Evolutionary conservation across 2,329 filamentous ascomycete genomes (phyloP).

Genomic region (Fusarium coicis): DNA sequence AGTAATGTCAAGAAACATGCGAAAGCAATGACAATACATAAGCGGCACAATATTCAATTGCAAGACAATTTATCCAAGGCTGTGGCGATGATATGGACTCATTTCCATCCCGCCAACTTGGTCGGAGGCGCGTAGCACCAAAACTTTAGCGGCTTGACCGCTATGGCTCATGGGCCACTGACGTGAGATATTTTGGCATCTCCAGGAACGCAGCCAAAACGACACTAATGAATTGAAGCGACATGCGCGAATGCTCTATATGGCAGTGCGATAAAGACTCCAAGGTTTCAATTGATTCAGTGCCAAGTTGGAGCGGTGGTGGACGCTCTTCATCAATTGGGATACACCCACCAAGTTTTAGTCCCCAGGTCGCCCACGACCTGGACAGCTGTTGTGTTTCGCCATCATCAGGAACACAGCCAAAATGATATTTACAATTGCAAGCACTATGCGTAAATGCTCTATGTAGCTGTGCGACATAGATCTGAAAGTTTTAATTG

Average conservation of each 20-base stretch:
- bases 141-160: not conserved
- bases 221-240: rapidly evolving
- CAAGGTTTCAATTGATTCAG: not conserved
- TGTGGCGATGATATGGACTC: not conserved
- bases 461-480: not conserved
- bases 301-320: not conserved
- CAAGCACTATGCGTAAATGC: rapidly evolving
- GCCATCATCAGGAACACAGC: rapidly evolving
- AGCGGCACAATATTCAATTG: not conserved
- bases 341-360: rapidly evolving
- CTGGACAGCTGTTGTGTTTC: rapidly evolving
- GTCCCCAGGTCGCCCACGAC: rapidly evolving
- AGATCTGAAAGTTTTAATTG: not conserved
- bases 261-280: rapidly evolving
- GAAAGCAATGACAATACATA: not conserved
- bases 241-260: not conserved
- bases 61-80: not conserved
- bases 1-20: not conserved
- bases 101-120: not conserved
- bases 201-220: not conserved
- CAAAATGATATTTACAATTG: rapidly evolving
- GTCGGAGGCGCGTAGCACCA: not conserved
- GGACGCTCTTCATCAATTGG: rapidly evolving
- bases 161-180: not conserved
- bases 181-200: not conserved